Conservation (phyloP, 768 basidiomycete species). For the Boletus sp. region DNA sequence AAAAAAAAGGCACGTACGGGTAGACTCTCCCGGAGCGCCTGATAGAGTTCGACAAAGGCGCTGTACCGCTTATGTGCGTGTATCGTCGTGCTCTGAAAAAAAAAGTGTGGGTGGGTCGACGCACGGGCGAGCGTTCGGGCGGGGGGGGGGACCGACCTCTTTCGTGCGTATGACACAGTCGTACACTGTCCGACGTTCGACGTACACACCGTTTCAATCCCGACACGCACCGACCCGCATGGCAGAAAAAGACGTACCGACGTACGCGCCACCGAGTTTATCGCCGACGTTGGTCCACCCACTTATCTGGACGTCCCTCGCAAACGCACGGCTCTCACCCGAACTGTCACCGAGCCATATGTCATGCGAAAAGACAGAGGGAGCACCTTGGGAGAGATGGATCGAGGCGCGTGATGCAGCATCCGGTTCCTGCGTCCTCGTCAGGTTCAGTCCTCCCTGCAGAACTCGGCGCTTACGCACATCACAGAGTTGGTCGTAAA, state of each 20-base stretch:
- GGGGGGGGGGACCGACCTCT: conserved; percentile 37
- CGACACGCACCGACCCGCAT: neutral
- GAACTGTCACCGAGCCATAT: conserved; percentile 69
- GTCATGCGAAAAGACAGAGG: conserved; percentile 63
- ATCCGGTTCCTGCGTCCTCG: conserved; percentile 20
- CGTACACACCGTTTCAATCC: neutral
- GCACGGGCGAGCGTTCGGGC: no score
- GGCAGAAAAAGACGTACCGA: conserved; percentile 43
- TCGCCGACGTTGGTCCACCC: conserved; percentile 79
- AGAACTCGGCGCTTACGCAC: conserved; percentile 27
- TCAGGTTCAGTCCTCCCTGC: neutral
- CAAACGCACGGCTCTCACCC: conserved; percentile 54
- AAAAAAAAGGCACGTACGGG: conserved; percentile 40
- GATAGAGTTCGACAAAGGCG: conserved; percentile 57
- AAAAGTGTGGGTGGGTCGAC: neutral
- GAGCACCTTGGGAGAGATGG: conserved; percentile 35
- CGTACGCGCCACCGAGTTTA: conserved; percentile 58
- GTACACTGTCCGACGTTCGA: conserved; percentile 44
- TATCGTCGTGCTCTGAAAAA: conserved; percentile 52
- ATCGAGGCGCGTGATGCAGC: conserved; percentile 19
- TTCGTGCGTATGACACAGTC: conserved; percentile 69
- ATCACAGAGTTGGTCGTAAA: conserved; percentile 64
- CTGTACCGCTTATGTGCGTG: conserved; percentile 68
- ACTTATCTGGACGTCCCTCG: conserved; percentile 60
- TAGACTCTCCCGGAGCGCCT: conserved; percentile 46